Evolutionary conservation across 225 moss, liverwort and hornwort genomes (phyloP).

Genomic region (Polytrichum formosum): DNA sequence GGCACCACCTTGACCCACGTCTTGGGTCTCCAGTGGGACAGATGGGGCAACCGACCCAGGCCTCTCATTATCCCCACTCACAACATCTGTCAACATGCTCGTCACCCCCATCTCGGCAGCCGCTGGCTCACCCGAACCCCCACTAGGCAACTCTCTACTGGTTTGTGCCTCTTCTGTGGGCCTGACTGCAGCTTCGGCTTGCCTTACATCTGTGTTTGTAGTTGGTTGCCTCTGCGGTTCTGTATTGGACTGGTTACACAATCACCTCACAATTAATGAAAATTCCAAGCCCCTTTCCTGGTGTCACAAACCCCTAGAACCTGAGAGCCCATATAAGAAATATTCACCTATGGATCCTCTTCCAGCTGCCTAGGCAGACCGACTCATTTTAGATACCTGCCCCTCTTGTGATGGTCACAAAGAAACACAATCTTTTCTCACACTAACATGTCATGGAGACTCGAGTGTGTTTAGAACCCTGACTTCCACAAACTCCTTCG

Average conservation of each 20-base stretch:
- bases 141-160: constrained; percentile 29
- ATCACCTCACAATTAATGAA: constrained; percentile 42
- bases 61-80: constrained; percentile 30
- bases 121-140: constrained; percentile 16
- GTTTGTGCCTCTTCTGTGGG: constrained; percentile 30
- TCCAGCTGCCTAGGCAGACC: too few relatives aligned
- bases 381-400: too few relatives aligned
- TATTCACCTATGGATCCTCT: too few relatives aligned
- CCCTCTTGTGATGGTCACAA: too few relatives aligned
- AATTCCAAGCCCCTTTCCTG: background rate
- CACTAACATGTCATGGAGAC: too few relatives aligned
- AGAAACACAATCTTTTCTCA: too few relatives aligned
- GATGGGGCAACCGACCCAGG: constrained; percentile 21
- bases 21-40: constrained; percentile 21
- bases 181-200: constrained; percentile 26
- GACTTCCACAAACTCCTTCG: background rate
- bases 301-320: constrained; percentile 11
- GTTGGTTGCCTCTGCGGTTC: constrained; percentile 37
- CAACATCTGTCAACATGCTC: constrained; percentile 48
- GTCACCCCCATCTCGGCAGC: constrained; percentile 33
- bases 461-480: too few relatives aligned
- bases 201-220: constrained; percentile 29
- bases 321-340: too few relatives aligned
- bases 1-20: constrained; percentile 36
- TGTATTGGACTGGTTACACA: constrained; percentile 43